A percentile compares a stretch with the other conserved stretches of the same genome.
Conservation (phyloP, 2,329 filamentous ascomycete species). For the Magnaporthiopsis rhizophila region DNA sequence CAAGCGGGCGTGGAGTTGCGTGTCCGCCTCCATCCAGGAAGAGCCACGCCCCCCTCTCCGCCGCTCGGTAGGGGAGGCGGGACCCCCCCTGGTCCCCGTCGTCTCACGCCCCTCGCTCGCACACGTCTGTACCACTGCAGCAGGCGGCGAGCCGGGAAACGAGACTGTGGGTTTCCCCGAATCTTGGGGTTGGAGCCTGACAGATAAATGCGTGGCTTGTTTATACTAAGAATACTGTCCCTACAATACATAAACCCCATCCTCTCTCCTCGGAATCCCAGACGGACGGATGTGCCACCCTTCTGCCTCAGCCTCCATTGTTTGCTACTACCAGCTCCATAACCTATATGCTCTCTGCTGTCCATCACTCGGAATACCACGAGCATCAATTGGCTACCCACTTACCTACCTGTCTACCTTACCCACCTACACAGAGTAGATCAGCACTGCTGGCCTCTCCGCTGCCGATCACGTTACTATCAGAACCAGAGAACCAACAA, state of each 20-base stretch:
- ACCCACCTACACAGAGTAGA: background rate
- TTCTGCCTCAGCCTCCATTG: too few species aligned
- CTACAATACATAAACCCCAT: background rate
- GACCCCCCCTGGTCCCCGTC: too few species aligned
- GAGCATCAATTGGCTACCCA: background rate
- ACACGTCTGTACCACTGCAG: background rate
- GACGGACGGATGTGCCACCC: background rate
- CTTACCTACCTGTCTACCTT: too few species aligned
- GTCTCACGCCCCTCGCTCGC: background rate
- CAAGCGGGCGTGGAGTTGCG: background rate
- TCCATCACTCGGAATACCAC: background rate
- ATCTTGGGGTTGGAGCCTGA: constrained; percentile 1
- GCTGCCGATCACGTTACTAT: background rate
- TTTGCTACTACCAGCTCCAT: background rate
- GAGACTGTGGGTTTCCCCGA: background rate
- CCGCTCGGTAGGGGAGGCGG: background rate
- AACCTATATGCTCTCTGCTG: background rate
- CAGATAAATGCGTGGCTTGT: background rate
- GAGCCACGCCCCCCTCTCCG: background rate
- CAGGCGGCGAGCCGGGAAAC: background rate
- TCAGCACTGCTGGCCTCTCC: background rate
- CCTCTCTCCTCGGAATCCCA: background rate
- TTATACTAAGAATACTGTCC: background rate
- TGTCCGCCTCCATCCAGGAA: background rate
- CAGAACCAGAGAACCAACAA: background rate